phyloP scores from a whole-genome alignment of 2,329 filamentous ascomycete genomes.

The Penicillium aurantiogriseum region DNA sequence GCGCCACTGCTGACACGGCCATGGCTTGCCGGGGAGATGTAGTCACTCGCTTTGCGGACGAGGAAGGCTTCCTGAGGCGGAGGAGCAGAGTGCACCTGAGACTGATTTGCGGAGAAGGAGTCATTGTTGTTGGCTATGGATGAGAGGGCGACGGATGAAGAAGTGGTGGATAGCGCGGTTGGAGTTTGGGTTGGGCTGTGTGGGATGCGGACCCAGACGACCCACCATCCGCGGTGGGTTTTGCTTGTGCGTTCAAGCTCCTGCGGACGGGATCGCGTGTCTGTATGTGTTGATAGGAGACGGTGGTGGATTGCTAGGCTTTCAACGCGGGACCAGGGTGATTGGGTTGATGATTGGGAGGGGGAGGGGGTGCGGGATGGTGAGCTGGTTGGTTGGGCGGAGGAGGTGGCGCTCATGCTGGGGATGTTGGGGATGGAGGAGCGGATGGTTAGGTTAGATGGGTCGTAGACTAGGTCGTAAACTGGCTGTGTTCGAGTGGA shows the following conservation, averaged over 20 bases:
- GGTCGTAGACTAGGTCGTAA: slow-evolving; percentile 62
- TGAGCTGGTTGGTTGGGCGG: slow-evolving; percentile 9
- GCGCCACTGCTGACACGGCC: slow-evolving; percentile 33
- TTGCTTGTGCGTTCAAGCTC: slow-evolving; percentile 63
- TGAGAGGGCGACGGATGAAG: slow-evolving; percentile 19
- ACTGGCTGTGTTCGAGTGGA: slow-evolving; percentile 45
- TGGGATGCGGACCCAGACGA: slow-evolving; percentile 61
- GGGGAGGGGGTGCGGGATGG: slow-evolving; percentile 55
- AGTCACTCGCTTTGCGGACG: slow-evolving; percentile 47
- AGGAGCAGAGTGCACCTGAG: background rate
- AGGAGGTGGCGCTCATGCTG: slow-evolving; percentile 43
- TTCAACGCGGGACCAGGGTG: slow-evolving; percentile 55
- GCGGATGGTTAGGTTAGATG: slow-evolving; percentile 56
- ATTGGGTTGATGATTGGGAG: slow-evolving; percentile 43
- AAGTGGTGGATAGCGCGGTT: slow-evolving; percentile 11
- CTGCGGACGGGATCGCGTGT: slow-evolving; percentile 46
- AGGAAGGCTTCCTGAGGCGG: slow-evolving; percentile 44
- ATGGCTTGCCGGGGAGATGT: slow-evolving; percentile 33
- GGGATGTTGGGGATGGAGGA: slow-evolving; percentile 65
- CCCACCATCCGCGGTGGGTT: slow-evolving; percentile 65
- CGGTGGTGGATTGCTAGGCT: slow-evolving; percentile 62
- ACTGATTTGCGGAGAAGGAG: background rate
- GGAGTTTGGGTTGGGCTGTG: slow-evolving; percentile 5
- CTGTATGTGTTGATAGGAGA: slow-evolving; percentile 56
- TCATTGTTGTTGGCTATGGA: slow-evolving; percentile 7